A percentile compares a stretch with the other conserved stretches of the same genome.
phyloP scores from a whole-genome alignment of 1,139 yeast genomes.

The Blastobotrys proliferans region DNA sequence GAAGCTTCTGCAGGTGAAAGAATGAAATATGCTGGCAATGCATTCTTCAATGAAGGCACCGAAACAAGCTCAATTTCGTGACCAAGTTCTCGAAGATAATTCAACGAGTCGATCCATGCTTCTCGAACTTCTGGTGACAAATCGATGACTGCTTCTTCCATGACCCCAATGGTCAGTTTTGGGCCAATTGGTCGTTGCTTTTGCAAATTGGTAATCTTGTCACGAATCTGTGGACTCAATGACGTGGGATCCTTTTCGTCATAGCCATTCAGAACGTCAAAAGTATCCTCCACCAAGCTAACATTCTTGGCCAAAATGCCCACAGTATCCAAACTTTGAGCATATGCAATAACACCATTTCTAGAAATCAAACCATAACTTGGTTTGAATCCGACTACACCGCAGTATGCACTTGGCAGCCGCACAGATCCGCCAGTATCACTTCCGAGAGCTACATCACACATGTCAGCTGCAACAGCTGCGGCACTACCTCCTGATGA shows the following conservation, averaged over 20 bases:
- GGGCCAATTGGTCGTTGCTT: slow-evolving; percentile 12
- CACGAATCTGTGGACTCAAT: slow-evolving; percentile 37
- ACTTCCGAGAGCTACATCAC: slow-evolving; percentile 75
- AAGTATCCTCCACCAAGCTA: slow-evolving; percentile 46
- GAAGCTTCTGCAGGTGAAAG: slow-evolving; percentile 92
- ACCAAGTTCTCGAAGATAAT: slow-evolving; percentile 43
- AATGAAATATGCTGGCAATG: slow-evolving; percentile 83
- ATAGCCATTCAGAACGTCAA: slow-evolving; percentile 48
- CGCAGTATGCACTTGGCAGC: slow-evolving; percentile 85
- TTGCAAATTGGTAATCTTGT: slow-evolving; percentile 14
- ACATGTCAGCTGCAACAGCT: slow-evolving; percentile 68
- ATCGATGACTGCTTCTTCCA: slow-evolving; percentile 61
- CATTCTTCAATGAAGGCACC: slow-evolving; percentile 59
- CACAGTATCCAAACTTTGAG: slow-evolving; percentile 92
- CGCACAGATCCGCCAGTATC: slow-evolving; percentile 98
- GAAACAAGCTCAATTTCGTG: slow-evolving; percentile 61
- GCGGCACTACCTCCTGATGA: slow-evolving; percentile 97
- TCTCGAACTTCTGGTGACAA: slow-evolving; percentile 45
- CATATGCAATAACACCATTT: slow-evolving; percentile 89
- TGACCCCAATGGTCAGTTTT: slow-evolving; percentile 59
- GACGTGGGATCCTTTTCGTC: slow-evolving; percentile 85
- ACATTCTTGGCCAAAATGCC: slow-evolving; percentile 65
- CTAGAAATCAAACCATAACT: slow-evolving; percentile 87
- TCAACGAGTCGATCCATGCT: slow-evolving; percentile 47
- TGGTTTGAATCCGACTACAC: slow-evolving; percentile 84